These are phyloP conservation scores for Aureobasidium sp. DNA, from an alignment of 2,329 filamentous ascomycete genomes.

Conservation along the genomic window DNA sequence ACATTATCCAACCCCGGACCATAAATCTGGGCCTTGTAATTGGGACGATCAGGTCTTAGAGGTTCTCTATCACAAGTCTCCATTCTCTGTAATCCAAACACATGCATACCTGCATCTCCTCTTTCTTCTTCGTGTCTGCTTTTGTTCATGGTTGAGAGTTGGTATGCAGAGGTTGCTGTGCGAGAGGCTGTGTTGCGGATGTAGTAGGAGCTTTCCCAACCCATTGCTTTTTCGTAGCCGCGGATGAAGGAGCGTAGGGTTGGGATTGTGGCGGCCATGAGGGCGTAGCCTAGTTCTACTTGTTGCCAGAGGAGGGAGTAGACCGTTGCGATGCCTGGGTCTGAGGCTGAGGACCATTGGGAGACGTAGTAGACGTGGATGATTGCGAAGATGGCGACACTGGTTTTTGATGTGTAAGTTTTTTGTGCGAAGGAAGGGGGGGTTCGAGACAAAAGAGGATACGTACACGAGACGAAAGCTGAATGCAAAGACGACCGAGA, in stretches of 20 bases:
- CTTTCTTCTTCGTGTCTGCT: not conserved
- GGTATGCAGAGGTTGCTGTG: not conserved
- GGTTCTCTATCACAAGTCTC: not conserved
- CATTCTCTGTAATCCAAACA: not conserved
- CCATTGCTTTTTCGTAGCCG: constrained; percentile 22
- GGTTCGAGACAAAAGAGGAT: too few species aligned
- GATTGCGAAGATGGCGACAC: constrained; percentile 16
- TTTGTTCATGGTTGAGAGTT: not conserved
- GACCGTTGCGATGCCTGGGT: constrained; percentile 21
- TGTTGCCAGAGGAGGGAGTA: constrained; percentile 25
- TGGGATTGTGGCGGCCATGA: constrained; percentile 26
- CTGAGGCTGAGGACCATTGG: constrained; percentile 10
- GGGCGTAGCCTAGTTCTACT: constrained; percentile 25
- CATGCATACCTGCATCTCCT: not conserved
- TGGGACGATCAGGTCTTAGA: not conserved
- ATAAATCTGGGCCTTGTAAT: constrained; percentile 11
- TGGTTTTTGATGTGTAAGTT: too few species aligned
- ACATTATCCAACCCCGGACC: not conserved
- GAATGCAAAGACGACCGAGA: constrained; percentile 25
- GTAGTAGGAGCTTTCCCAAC: constrained; percentile 16
- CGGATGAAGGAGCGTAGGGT: constrained; percentile 26
- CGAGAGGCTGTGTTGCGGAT: not conserved
- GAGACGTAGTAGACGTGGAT: constrained; percentile 16
- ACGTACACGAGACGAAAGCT: constrained; percentile 20
- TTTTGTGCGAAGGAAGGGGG: too few species aligned